phyloP scores from a whole-genome alignment of 345 rosid species.

The Geranium rotundifolium region DNA sequence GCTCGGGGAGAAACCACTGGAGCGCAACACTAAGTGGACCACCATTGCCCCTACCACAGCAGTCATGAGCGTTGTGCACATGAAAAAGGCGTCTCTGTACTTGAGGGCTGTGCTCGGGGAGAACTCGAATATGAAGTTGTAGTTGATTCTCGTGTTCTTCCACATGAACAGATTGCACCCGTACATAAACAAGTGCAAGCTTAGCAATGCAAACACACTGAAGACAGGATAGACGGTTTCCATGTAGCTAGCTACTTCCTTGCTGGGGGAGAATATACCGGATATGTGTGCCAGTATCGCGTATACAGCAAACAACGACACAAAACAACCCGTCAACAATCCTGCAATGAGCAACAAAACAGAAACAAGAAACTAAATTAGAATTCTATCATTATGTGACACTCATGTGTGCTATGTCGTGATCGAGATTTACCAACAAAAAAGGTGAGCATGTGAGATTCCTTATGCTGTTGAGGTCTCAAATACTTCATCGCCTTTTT shows the following conservation, averaged over 20 bases:
- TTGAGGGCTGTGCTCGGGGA: slow-evolving; percentile 67
- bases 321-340: slow-evolving; percentile 78
- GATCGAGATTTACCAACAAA: slow-evolving; percentile 53
- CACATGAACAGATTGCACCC: slow-evolving; percentile 93
- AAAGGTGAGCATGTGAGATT: slow-evolving; percentile 93
- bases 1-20: slow-evolving; percentile 35
- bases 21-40: slow-evolving; percentile 62
- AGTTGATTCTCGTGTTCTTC: slow-evolving; percentile 74
- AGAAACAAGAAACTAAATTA: neutral
- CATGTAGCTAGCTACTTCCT: slow-evolving; percentile 36
- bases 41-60: slow-evolving; percentile 81
- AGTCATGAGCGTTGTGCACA: slow-evolving; percentile 86
- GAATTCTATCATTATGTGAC: neutral
- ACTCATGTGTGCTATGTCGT: no score
- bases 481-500: slow-evolving; percentile 95
- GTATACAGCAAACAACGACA: slow-evolving; percentile 69
- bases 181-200: slow-evolving; percentile 88
- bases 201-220: slow-evolving; percentile 77
- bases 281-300: slow-evolving; percentile 69
- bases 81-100: slow-evolving; percentile 75
- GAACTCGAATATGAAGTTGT: slow-evolving; percentile 77
- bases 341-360: slow-evolving; percentile 34
- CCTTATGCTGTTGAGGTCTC: slow-evolving; percentile 73
- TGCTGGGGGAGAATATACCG: slow-evolving; percentile 49
- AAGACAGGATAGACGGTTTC: slow-evolving; percentile 90